phyloP scores from a whole-genome alignment of 2,329 filamentous ascomycete species.

The Westerdykella aurantiaca region DNA sequence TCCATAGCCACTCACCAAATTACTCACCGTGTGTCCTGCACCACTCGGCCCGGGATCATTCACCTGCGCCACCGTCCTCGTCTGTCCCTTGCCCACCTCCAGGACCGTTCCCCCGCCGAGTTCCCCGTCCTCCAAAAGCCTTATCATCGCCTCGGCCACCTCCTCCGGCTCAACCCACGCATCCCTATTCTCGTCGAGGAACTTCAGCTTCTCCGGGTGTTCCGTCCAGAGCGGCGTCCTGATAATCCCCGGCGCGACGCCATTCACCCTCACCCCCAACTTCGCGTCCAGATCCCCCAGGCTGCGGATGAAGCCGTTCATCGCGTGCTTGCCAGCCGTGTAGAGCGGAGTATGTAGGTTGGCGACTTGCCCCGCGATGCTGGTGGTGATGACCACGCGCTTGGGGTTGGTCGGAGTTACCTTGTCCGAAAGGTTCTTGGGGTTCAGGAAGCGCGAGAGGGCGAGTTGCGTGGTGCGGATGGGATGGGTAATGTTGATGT shows the following conservation, averaged over 20 bases:
- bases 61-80: constrained; percentile 46
- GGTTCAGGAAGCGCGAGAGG: constrained; percentile 41
- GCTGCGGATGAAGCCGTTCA: constrained; percentile 46
- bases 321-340: constrained; percentile 42
- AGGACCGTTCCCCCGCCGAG: constrained; percentile 48
- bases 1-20: constrained; percentile 37
- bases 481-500: constrained; percentile 47
- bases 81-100: constrained; percentile 50
- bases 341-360: constrained; percentile 41
- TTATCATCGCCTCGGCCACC: constrained; percentile 55
- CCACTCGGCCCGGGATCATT: constrained; percentile 51
- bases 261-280: constrained; percentile 53
- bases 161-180: constrained; percentile 57
- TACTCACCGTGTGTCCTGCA: constrained; percentile 45
- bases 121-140: constrained; percentile 47
- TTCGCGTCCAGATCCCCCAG: constrained; percentile 45
- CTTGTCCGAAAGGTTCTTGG: constrained; percentile 17
- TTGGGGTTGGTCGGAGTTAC: constrained; percentile 40
- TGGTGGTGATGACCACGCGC: constrained; percentile 41
- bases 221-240: constrained; percentile 59
- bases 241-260: constrained; percentile 56
- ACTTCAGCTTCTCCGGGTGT: constrained; percentile 54
- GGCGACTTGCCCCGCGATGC: constrained; percentile 41
- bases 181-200: constrained; percentile 45
- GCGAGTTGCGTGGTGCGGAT: constrained; percentile 46